Conservation (phyloP, 805 yeast genomes). For the Sugiyamaella americana region DNA sequence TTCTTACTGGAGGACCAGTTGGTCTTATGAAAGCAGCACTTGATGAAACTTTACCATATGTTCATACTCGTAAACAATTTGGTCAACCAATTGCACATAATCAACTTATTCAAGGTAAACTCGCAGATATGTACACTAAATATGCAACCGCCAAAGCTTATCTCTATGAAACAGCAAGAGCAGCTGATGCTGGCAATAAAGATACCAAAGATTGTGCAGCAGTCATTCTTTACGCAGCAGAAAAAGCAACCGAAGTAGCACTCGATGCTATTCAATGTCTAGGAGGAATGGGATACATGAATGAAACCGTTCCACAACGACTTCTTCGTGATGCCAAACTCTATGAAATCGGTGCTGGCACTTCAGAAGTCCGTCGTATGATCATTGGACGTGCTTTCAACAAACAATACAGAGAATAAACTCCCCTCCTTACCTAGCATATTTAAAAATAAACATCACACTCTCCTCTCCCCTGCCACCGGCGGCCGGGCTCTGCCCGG, state of each 20-base stretch:
- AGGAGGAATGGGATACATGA: conserved; percentile 33
- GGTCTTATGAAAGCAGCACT: conserved; percentile 30
- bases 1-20: conserved; percentile 30
- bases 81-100: conserved; percentile 30
- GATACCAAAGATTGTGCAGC: conserved; percentile 32
- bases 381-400: conserved; percentile 31
- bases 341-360: conserved; percentile 32
- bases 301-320: conserved; percentile 30
- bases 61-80: conserved; percentile 29
- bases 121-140: conserved; percentile 32
- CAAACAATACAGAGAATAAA: conserved; percentile 22
- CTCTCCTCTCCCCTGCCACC: not conserved
- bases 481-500: not conserved
- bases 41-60: conserved; percentile 30
- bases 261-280: conserved; percentile 31
- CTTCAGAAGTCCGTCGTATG: conserved; percentile 30
- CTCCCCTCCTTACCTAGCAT: not conserved
- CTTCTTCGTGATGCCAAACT: conserved; percentile 31
- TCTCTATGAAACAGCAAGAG: conserved; percentile 25
- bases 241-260: conserved; percentile 30
- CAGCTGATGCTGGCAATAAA: conserved; percentile 23
- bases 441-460: no score
- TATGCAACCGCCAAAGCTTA: conserved; percentile 29
- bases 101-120: conserved; percentile 31
- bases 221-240: conserved; percentile 32